Percentiles rank a stretch among this genome's conserved stretches.
phyloP scores from a whole-genome alignment of 2,329 filamentous ascomycete species.

The Nemania diffusa region DNA sequence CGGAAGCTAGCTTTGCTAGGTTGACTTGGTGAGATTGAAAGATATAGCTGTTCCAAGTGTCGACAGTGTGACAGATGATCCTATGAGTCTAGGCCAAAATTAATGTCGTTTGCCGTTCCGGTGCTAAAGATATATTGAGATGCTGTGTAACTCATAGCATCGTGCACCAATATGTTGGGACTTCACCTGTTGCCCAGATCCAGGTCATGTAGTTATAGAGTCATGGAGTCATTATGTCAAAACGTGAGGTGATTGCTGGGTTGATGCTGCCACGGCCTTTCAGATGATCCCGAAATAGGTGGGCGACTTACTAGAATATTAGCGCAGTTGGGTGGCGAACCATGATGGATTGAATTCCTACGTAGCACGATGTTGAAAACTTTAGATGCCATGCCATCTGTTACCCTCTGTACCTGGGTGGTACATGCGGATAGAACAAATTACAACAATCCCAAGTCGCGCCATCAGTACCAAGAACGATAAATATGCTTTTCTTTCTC shows the following conservation, averaged over 20 bases:
- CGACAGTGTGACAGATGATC: not conserved
- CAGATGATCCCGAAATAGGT: not conserved
- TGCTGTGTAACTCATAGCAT: not conserved
- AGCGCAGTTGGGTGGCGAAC: not conserved
- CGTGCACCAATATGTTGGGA: not conserved
- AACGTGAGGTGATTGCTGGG: not conserved
- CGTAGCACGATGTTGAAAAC: not conserved
- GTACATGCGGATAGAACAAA: constrained; percentile 18
- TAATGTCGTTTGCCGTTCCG: not conserved
- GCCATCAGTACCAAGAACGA: not conserved
- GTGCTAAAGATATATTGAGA: not conserved
- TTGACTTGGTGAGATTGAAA: not conserved
- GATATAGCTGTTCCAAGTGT: not conserved
- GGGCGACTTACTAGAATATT: not conserved
- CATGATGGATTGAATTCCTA: not conserved
- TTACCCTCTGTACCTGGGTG: constrained; percentile 1
- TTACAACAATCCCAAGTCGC: constrained; percentile 9
- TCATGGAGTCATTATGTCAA: not conserved
- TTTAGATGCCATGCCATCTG: not conserved
- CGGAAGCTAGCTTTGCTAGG: not conserved
- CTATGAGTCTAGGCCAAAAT: not conserved
- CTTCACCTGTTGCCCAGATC: not conserved
- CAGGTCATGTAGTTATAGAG: not conserved
- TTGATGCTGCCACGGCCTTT: not conserved
- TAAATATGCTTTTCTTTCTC: constrained; percentile 12